Evolutionary conservation across 1,284 basidiomycete species (phyloP).

Genomic region (Violaceomyces palustris): DNA sequence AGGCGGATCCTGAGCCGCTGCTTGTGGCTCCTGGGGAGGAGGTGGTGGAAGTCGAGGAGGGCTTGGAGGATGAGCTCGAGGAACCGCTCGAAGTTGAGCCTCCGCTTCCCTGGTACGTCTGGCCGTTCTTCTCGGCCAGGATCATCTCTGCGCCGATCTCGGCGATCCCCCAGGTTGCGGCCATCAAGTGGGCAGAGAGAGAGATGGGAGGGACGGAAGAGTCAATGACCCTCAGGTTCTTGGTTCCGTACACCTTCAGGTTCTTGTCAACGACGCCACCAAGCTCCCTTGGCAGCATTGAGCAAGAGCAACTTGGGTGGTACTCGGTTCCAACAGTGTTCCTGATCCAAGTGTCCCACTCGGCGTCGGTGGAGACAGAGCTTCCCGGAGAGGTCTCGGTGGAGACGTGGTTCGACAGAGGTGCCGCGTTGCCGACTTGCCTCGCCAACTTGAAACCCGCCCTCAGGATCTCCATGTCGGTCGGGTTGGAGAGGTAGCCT

Average conservation of each 20-base stretch:
- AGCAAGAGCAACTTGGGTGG: constrained; percentile 56
- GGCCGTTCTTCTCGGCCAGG: constrained; percentile 2
- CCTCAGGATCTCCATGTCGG: constrained; percentile 61
- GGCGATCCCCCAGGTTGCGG: constrained; percentile 61
- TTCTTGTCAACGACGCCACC: constrained; percentile 45
- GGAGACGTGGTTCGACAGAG: constrained; percentile 13
- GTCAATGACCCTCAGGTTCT: constrained; percentile 37
- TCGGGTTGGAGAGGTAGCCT: constrained; percentile 56
- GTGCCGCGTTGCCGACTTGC: constrained; percentile 50
- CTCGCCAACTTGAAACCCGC: constrained; percentile 62
- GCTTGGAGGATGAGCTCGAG: no score
- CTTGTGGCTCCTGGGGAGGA: no score
- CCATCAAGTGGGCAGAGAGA: constrained; percentile 56
- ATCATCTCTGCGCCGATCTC: constrained; percentile 41
- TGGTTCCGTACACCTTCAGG: constrained; percentile 37
- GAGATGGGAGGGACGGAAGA: constrained; percentile 49
- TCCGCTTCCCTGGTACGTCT: no score
- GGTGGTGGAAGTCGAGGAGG: no score
- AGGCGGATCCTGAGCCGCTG: no score
- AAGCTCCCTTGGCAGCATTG: constrained; percentile 33
- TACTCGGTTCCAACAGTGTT: constrained; percentile 53
- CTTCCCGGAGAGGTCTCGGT: constrained; percentile 20
- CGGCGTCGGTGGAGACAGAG: constrained; percentile 53
- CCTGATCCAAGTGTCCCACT: constrained; percentile 58
- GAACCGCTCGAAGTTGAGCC: no score